Conservation (phyloP, 2,329 filamentous ascomycete species). For the Thielaviopsis cerberus region DNA sequence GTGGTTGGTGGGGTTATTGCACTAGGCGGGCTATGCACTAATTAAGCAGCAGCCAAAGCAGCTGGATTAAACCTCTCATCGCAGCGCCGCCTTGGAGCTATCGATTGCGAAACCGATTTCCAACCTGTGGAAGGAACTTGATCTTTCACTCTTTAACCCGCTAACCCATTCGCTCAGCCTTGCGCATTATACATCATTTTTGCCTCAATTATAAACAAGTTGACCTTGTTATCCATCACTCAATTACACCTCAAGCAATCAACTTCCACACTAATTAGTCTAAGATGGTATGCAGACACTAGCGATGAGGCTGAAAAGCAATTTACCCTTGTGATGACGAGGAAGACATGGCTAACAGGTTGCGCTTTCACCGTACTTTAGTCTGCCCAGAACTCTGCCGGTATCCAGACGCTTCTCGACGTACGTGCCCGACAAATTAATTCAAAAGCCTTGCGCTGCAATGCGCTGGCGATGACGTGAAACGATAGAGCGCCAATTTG, state of each 20-base stretch:
- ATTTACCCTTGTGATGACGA: neutral
- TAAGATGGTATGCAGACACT: neutral
- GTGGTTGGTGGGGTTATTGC: neutral
- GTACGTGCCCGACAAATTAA: constrained; percentile 35
- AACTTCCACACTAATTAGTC: neutral
- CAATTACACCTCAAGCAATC: neutral
- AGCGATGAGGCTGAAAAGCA: neutral
- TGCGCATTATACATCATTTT: neutral
- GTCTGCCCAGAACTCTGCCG: constrained; percentile 96
- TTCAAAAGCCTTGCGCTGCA: neutral
- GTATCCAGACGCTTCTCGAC: constrained; percentile 96
- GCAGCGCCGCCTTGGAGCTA: neutral
- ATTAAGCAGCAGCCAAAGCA: neutral
- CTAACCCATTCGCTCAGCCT: neutral
- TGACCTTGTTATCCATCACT: neutral
- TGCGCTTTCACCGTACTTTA: constrained; percentile 22
- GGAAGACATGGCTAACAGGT: neutral
- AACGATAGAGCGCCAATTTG: neutral
- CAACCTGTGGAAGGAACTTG: neutral
- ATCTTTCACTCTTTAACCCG: neutral
- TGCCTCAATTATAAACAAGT: neutral
- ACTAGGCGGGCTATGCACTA: neutral
- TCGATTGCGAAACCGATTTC: neutral
- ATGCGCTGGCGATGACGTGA: neutral
- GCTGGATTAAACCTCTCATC: neutral